phyloP scores from a whole-genome alignment of 208 protist species.

The Entamoeba dispar region DNA sequence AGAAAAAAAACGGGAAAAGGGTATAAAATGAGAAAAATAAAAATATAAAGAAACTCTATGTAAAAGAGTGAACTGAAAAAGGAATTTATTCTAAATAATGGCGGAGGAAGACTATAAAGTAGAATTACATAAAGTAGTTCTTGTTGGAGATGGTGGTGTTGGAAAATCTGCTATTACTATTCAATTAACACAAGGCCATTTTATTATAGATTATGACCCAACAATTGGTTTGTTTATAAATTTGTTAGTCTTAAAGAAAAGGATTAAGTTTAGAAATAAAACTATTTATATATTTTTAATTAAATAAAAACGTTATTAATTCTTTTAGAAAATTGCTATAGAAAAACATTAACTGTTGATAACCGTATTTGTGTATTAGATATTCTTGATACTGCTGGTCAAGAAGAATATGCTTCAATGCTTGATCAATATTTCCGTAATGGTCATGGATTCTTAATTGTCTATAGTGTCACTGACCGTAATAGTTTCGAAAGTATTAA shows the following conservation, averaged over 20 bases:
- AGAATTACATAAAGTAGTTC: conserved; percentile 37
- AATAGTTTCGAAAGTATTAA: conserved; percentile 43
- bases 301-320: no score
- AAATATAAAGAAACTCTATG: background rate
- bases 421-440: conserved; percentile 56
- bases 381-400: conserved; percentile 55
- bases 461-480: conserved; percentile 47
- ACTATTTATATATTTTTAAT: no score
- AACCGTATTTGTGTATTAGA: conserved; percentile 40
- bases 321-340: conserved; percentile 28
- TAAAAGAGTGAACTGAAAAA: background rate
- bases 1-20: no score
- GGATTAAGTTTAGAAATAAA: no score
- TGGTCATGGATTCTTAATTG: conserved; percentile 51
- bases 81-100: background rate
- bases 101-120: background rate
- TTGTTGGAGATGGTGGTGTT: conserved; percentile 47
- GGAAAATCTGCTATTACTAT: conserved; percentile 36
- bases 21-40: no score
- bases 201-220: conserved; percentile 42
- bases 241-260: background rate
- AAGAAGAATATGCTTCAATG: conserved; percentile 43
- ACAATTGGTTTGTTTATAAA: conserved; percentile 23
- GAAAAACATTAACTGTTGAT: conserved; percentile 45
- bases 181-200: conserved; percentile 36